Evolutionary conservation across 1,139 yeast genomes (phyloP).

Genomic region (Oligophagozyma castellii): DNA sequence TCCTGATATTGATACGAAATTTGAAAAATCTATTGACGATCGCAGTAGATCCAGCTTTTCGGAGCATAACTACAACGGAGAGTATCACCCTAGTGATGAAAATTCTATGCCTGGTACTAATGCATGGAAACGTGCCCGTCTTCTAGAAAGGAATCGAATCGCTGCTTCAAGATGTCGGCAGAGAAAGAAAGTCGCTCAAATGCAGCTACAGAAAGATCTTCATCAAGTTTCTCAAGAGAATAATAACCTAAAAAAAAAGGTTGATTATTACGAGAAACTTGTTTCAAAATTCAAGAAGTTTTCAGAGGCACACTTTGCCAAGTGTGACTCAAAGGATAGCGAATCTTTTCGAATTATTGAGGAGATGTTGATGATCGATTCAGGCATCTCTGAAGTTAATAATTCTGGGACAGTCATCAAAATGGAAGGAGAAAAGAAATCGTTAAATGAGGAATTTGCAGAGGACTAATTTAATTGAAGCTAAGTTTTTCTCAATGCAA

Average conservation of each 20-base stretch:
- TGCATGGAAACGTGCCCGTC: slow-evolving; percentile 62
- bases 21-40: slow-evolving; percentile 1
- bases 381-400: slow-evolving; percentile 19
- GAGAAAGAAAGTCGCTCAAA: slow-evolving; percentile 58
- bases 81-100: slow-evolving; percentile 16
- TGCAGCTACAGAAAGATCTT: slow-evolving; percentile 46
- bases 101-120: slow-evolving; percentile 70
- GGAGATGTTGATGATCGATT: slow-evolving; percentile 24
- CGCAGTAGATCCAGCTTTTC: no score
- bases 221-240: slow-evolving; percentile 35
- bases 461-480: no score
- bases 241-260: slow-evolving; percentile 27
- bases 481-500: no score
- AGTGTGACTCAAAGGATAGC: slow-evolving; percentile 11
- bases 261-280: slow-evolving; percentile 25
- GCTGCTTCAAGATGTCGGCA: slow-evolving; percentile 73
- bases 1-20: no score
- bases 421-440: slow-evolving; percentile 8
- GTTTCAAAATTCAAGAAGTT: slow-evolving; percentile 22
- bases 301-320: slow-evolving; percentile 19
- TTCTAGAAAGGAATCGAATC: slow-evolving; percentile 53
- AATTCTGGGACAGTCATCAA: slow-evolving; percentile 15
- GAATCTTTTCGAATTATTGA: slow-evolving; percentile 22
- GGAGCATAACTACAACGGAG: no score
- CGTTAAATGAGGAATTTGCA: no score